Evolutionary conservation across 1,284 basidiomycete genomes (phyloP).

Genomic region (Nidula niveotomentosa): DNA sequence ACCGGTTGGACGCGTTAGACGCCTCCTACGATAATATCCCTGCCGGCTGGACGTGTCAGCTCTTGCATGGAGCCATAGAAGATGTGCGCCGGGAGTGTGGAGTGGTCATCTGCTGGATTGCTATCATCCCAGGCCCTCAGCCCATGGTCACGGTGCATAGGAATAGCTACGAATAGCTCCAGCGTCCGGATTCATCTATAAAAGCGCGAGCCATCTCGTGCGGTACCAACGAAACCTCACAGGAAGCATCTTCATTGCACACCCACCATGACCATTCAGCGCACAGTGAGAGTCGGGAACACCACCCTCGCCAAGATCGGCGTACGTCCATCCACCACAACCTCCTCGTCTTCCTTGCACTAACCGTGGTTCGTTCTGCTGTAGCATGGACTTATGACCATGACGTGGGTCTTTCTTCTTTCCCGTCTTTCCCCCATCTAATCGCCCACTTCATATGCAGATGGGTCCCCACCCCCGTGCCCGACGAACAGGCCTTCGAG

Average conservation of each 20-base stretch:
- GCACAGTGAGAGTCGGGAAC: conserved; percentile 27
- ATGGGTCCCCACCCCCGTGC: conserved; percentile 34
- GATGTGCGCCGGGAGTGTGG: too few species aligned
- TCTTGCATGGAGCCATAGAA: too few species aligned
- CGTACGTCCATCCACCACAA: background rate
- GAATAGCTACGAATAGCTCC: too few species aligned
- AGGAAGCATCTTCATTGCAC: background rate
- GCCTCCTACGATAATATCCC: too few species aligned
- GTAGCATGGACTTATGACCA: conserved; percentile 40
- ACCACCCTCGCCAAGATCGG: background rate
- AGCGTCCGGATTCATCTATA: too few species aligned
- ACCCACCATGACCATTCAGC: conserved; percentile 14
- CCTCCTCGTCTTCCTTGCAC: background rate
- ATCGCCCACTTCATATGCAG: conserved; percentile 11
- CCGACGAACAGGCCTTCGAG: conserved; percentile 58
- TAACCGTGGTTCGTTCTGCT: background rate
- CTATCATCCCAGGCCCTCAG: too few species aligned
- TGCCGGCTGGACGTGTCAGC: too few species aligned
- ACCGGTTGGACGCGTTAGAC: too few species aligned
- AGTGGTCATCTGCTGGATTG: too few species aligned
- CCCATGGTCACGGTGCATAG: too few species aligned
- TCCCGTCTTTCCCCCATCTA: background rate
- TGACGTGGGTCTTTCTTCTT: conserved; percentile 37
- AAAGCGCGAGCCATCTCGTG: too few species aligned
- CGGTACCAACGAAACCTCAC: too few species aligned